phyloP scores from a whole-genome alignment of 768 basidiomycete genomes.

The Psilocybe azurescens region DNA sequence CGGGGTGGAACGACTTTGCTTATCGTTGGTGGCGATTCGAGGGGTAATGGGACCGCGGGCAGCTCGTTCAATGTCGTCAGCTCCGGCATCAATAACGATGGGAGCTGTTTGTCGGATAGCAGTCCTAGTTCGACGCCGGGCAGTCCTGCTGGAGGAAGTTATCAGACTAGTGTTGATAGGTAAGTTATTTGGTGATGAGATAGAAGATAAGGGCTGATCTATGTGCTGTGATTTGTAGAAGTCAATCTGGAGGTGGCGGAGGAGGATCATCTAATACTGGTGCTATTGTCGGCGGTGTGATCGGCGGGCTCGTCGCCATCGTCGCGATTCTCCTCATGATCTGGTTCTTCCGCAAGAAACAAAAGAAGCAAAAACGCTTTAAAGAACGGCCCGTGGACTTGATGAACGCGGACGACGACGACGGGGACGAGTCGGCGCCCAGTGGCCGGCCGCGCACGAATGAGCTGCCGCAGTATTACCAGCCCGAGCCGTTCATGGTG shows the following conservation, averaged over 20 bases:
- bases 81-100: slow-evolving; percentile 51
- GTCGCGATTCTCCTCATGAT: slow-evolving; percentile 45
- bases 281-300: slow-evolving; percentile 61
- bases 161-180: slow-evolving; percentile 56
- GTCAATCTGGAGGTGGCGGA: slow-evolving; percentile 30
- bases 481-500: slow-evolving; percentile 77
- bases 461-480: slow-evolving; percentile 72
- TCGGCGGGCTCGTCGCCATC: slow-evolving; percentile 58
- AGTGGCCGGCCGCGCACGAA: slow-evolving; percentile 30
- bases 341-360: slow-evolving; percentile 56
- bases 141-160: slow-evolving; percentile 73
- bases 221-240: neutral
- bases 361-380: slow-evolving; percentile 35
- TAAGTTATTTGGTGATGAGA: slow-evolving; percentile 1
- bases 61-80: slow-evolving; percentile 63
- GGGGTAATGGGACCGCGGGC: slow-evolving; percentile 73
- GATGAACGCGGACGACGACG: slow-evolving; percentile 65
- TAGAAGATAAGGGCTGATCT: neutral
- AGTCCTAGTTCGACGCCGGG: slow-evolving; percentile 85
- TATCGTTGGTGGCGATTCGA: slow-evolving; percentile 67
- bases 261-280: slow-evolving; percentile 43
- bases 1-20: slow-evolving; percentile 70
- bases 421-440: slow-evolving; percentile 40
- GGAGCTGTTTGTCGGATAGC: slow-evolving; percentile 56
- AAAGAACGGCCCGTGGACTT: slow-evolving; percentile 73